Evolutionary conservation across 352 stramenopile genomes (phyloP).

Genomic region (Peronospora destructor): DNA sequence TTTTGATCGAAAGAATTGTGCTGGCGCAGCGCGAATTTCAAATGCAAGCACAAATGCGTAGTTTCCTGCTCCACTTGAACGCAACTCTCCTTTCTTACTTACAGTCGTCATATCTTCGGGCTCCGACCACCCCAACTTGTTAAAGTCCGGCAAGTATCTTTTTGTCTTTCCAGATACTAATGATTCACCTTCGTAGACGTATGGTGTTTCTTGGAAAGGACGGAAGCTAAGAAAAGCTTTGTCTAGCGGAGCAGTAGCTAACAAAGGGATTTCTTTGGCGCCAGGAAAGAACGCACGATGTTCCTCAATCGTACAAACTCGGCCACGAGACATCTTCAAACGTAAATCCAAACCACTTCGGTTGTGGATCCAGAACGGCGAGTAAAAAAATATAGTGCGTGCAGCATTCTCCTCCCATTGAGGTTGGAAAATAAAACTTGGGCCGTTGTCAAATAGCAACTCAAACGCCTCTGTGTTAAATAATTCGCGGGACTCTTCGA

Average conservation of each 20-base stretch:
- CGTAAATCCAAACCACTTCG: conserved; percentile 66
- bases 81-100: conserved; percentile 65
- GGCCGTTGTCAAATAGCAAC: conserved; percentile 54
- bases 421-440: conserved; percentile 58
- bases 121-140: conserved; percentile 68
- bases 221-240: conserved; percentile 66
- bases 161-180: conserved; percentile 42
- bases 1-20: conserved; percentile 79
- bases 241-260: conserved; percentile 46
- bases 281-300: conserved; percentile 65
- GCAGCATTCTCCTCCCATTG: conserved; percentile 53
- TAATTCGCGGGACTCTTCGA: conserved; percentile 38
- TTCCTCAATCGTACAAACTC: conserved; percentile 51
- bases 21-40: conserved; percentile 67
- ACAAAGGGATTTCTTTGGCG: conserved; percentile 54
- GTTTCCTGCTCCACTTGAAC: conserved; percentile 34
- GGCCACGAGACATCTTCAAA: conserved; percentile 56
- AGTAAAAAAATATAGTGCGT: conserved; percentile 59
- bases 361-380: conserved; percentile 85
- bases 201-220: conserved; percentile 65
- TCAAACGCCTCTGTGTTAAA: conserved; percentile 60
- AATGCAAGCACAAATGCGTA: conserved; percentile 76
- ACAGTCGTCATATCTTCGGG: conserved; percentile 64
- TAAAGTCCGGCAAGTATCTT: conserved; percentile 71
- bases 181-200: conserved; percentile 45